Conservation (phyloP, 129 eudicot genomes). For the Gnaphalium uliginosum region DNA sequence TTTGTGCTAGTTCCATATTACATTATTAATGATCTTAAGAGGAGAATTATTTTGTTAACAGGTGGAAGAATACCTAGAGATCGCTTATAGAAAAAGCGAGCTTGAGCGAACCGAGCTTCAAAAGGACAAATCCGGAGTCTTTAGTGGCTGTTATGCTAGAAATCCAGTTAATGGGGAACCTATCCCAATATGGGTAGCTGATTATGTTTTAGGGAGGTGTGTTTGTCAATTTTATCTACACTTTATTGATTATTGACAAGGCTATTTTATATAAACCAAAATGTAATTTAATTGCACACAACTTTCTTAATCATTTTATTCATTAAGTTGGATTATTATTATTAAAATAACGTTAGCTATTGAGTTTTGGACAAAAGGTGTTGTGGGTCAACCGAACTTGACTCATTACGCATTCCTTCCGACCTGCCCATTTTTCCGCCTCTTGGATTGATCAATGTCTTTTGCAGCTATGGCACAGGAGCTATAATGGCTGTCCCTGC, state of each 20-base stretch:
- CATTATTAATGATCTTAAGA: background rate
- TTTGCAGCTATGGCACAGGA: conserved; percentile 94
- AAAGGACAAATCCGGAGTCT: conserved; percentile 93
- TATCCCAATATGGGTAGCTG: conserved; percentile 94
- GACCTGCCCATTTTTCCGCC: background rate
- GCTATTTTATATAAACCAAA: background rate
- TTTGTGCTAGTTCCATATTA: conserved; percentile 8
- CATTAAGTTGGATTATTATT: too few relatives aligned
- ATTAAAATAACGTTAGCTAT: too few relatives aligned
- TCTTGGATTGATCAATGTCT: conserved; percentile 8
- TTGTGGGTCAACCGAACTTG: background rate
- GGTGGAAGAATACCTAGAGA: conserved; percentile 88
- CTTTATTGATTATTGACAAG: too few relatives aligned
- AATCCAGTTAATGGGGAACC: conserved; percentile 83
- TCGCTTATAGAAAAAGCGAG: conserved; percentile 88
- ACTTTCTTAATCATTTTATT: background rate
- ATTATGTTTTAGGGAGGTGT: conserved; percentile 95
- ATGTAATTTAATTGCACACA: background rate
- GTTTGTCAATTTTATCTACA: conserved; percentile 13
- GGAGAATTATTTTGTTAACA: conserved; percentile 29
- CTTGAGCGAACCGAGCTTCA: conserved; percentile 97
- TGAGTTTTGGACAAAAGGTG: background rate
- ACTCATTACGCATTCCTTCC: background rate
- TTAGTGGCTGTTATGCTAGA: conserved; percentile 84
- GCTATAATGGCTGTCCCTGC: conserved; percentile 99